These are phyloP conservation scores for Phytophthora fragariae DNA, from an alignment of 352 stramenopile species.

Conservation along the genomic window DNA sequence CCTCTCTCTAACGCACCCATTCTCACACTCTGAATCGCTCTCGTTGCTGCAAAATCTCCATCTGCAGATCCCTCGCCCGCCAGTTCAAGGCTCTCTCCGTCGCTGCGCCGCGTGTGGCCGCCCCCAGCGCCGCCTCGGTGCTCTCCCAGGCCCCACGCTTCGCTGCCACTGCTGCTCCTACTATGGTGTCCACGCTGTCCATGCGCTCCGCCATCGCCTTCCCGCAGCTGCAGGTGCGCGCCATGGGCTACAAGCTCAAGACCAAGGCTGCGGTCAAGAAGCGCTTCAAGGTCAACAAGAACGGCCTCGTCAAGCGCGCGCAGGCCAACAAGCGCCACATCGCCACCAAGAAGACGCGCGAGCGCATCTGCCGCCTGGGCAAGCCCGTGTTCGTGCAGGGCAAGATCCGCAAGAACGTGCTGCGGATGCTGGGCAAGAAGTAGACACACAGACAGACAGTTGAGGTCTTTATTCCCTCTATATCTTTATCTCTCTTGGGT, in stretches of 20 bases:
- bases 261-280: constrained; percentile 86
- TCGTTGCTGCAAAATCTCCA: not conserved
- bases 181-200: constrained; percentile 26
- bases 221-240: constrained; percentile 60
- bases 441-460: constrained; percentile 2
- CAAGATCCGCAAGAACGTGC: constrained; percentile 87
- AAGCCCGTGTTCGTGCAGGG: constrained; percentile 75
- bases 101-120: constrained; percentile 32
- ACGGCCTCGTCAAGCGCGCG: constrained; percentile 80
- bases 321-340: constrained; percentile 89
- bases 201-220: constrained; percentile 40
- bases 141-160: constrained; percentile 37
- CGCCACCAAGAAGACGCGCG: constrained; percentile 85
- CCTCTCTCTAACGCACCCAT: constrained; percentile 18
- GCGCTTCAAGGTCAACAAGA: constrained; percentile 85
- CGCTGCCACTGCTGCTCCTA: constrained; percentile 14
- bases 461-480: not conserved
- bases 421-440: constrained; percentile 69
- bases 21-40: not conserved
- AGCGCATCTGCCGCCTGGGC: constrained; percentile 78
- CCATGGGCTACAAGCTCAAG: constrained; percentile 88
- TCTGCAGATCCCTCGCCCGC: constrained; percentile 58
- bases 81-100: constrained; percentile 64
- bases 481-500: not conserved
- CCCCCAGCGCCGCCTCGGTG: not conserved